These are phyloP conservation scores for Jamesozyma jinghongensis DNA, from an alignment of 805 yeast genomes.

Conservation along the genomic window DNA sequence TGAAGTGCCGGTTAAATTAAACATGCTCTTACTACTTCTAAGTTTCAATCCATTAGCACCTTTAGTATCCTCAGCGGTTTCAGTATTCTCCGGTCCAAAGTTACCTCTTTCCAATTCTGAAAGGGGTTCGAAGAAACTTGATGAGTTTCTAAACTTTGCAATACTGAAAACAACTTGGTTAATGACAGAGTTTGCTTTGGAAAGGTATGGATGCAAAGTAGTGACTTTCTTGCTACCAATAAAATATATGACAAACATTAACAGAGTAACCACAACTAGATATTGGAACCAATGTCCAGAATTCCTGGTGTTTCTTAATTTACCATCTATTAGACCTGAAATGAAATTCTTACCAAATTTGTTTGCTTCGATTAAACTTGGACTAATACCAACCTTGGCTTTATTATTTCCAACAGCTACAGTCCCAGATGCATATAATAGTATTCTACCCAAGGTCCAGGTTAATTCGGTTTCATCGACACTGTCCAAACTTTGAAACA, in stretches of 20 bases:
- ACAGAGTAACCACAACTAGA: background rate
- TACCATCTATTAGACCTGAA: constrained; percentile 12
- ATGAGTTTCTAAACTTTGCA: constrained; percentile 1
- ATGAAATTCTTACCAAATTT: constrained; percentile 19
- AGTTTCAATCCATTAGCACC: constrained; percentile 6
- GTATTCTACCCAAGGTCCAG: constrained; percentile 90
- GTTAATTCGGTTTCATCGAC: constrained; percentile 81
- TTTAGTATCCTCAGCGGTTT: background rate
- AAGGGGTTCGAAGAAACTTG: background rate
- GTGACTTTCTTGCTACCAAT: background rate
- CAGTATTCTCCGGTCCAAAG: background rate
- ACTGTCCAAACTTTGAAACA: constrained; percentile 74
- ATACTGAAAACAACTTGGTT: constrained; percentile 5
- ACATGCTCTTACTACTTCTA: constrained; percentile 25
- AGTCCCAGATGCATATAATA: constrained; percentile 72
- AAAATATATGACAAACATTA: background rate
- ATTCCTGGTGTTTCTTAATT: background rate
- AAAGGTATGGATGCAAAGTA: background rate
- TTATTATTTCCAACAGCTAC: constrained; percentile 26
- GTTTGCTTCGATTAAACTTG: constrained; percentile 16
- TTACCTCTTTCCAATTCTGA: constrained; percentile 8
- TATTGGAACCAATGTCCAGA: background rate
- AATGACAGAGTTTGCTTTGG: background rate
- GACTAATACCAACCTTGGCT: constrained; percentile 21
- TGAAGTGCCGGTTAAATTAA: constrained; percentile 10